These are phyloP conservation scores for Beta vulgaris DNA, from an alignment of 148 eudicot species.

Conservation along the genomic window DNA sequence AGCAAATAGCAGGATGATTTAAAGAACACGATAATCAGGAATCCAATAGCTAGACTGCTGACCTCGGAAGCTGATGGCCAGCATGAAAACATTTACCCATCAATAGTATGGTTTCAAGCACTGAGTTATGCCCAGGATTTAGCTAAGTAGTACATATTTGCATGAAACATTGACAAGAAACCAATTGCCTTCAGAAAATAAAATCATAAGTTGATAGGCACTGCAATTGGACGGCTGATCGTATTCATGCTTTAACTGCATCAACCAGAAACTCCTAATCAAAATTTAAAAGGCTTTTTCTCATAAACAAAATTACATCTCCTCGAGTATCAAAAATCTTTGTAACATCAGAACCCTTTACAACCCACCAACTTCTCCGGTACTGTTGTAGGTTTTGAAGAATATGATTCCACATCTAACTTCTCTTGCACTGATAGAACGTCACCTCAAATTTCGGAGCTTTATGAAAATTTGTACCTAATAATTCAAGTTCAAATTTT, in stretches of 20 bases:
- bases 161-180: constrained; percentile 3
- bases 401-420: background rate
- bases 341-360: background rate
- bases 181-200: background rate
- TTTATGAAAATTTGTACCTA: constrained; percentile 1
- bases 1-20: too few species aligned
- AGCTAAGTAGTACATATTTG: constrained; percentile 2
- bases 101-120: background rate
- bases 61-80: background rate
- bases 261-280: too few species aligned
- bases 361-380: background rate
- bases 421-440: background rate
- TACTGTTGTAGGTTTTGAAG: background rate
- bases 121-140: background rate
- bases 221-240: constrained; percentile 3
- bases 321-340: background rate
- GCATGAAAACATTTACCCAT: background rate
- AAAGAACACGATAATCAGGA: background rate
- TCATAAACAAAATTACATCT: constrained; percentile 1
- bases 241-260: background rate
- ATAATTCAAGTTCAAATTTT: background rate
- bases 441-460: background rate
- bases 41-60: background rate
- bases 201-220: background rate
- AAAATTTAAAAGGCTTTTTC: constrained; percentile 8